A percentile compares a stretch with the other conserved stretches of the same genome.
These are phyloP conservation scores for Tetrapisispora nanseiensis DNA, from an alignment of 805 yeast genomes.

Conservation along the genomic window DNA sequence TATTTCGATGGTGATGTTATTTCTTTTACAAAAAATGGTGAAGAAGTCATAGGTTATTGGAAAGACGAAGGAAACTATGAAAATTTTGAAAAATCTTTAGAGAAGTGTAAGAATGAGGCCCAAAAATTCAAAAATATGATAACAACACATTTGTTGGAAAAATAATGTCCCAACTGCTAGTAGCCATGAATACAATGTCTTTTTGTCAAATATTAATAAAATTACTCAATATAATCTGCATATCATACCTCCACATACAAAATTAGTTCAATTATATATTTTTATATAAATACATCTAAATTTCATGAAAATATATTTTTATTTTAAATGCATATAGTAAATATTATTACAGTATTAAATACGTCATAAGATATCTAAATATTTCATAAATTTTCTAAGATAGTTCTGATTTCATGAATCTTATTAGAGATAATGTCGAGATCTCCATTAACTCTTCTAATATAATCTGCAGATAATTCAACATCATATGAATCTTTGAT, in stretches of 20 bases:
- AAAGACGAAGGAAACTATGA: constrained; percentile 30
- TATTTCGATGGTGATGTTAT: constrained; percentile 36
- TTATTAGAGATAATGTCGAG: constrained; percentile 20
- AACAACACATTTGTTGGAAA: constrained; percentile 12
- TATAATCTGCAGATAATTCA: constrained; percentile 29
- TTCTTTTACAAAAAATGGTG: constrained; percentile 45
- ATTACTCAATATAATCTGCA: neutral
- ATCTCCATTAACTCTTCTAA: constrained; percentile 24
- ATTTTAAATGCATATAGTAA: neutral
- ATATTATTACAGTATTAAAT: neutral
- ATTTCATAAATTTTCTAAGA: constrained; percentile 15
- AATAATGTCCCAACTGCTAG: too few relatives aligned
- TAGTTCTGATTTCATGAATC: constrained; percentile 21
- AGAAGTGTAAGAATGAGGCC: constrained; percentile 34
- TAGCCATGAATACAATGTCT: too few relatives aligned
- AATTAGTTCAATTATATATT: neutral
- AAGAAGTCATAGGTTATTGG: constrained; percentile 55
- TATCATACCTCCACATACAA: too few relatives aligned
- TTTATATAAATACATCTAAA: neutral
- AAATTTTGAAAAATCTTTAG: constrained; percentile 24
- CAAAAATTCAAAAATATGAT: constrained; percentile 15
- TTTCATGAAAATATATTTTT: neutral
- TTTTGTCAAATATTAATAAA: too few relatives aligned
- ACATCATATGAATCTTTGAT: constrained; percentile 29
- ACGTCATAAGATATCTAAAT: neutral